Conservation (phyloP, 31 red algal species). For the Odonthalia washingtoniensis region DNA sequence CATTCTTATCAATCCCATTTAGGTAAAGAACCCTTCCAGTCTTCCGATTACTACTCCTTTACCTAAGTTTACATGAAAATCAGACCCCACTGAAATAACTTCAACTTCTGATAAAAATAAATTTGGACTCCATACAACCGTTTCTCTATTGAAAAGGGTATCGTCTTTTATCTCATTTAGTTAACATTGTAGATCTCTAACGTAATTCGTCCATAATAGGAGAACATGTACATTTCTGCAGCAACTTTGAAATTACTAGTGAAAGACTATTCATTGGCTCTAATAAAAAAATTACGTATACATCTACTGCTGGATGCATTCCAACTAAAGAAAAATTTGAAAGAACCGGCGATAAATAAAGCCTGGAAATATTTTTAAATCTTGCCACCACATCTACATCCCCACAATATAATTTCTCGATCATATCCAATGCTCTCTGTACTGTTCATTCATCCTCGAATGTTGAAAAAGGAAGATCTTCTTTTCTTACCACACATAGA, state of each 20-base stretch:
- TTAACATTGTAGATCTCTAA: neutral
- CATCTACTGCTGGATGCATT: neutral
- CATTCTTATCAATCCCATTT: neutral
- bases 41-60: neutral
- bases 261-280: neutral
- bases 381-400: too few relatives aligned
- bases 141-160: neutral
- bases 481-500: too few relatives aligned
- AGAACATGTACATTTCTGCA: neutral
- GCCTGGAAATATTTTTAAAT: too few relatives aligned
- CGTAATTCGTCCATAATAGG: neutral
- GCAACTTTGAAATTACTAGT: neutral
- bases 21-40: neutral
- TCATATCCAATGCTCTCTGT: too few relatives aligned
- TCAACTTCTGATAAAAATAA: neutral
- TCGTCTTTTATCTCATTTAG: neutral
- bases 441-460: too few relatives aligned
- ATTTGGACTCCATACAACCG: neutral
- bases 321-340: too few relatives aligned
- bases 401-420: too few relatives aligned
- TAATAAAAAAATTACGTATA: neutral
- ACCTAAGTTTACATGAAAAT: neutral
- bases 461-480: too few relatives aligned
- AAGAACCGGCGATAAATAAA: too few relatives aligned
- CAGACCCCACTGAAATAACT: neutral